Percentiles rank a stretch among this genome's conserved stretches.
Evolutionary conservation across 2,329 filamentous ascomycete genomes (phyloP).

Genomic region (Pseudocercospora eumusae): DNA sequence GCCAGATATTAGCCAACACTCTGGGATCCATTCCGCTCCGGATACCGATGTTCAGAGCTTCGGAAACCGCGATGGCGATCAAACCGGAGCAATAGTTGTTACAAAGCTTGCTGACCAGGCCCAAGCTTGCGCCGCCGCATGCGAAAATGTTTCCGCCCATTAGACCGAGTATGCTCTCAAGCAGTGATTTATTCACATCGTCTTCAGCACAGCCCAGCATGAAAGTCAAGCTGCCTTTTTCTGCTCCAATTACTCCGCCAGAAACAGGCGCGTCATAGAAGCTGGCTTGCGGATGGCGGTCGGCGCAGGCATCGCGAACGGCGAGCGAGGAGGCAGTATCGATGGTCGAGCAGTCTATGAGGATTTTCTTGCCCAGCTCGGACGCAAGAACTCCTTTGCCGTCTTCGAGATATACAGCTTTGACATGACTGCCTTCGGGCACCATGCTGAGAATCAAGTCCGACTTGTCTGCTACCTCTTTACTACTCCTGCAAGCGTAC

Average conservation of each 20-base stretch:
- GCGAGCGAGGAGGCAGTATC: constrained; percentile 54
- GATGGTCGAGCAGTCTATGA: constrained; percentile 60
- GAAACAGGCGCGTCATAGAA: constrained; percentile 59
- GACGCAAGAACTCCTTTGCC: constrained; percentile 47
- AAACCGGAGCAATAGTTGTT: constrained; percentile 64
- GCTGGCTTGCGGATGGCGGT: constrained; percentile 43
- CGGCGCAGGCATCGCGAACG: constrained; percentile 46
- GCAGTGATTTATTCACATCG: constrained; percentile 47
- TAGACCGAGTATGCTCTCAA: constrained; percentile 49
- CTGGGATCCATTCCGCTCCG: constrained; percentile 57
- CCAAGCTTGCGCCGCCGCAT: constrained; percentile 58
- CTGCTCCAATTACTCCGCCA: constrained; percentile 56
- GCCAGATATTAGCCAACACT: constrained; percentile 55
- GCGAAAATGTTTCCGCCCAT: constrained; percentile 59
- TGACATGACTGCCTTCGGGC: constrained; percentile 55
- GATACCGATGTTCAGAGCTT: constrained; percentile 64
- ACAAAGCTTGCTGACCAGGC: constrained; percentile 60
- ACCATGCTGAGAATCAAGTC: constrained; percentile 57
- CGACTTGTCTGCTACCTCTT: constrained; percentile 54
- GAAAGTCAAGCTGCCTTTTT: constrained; percentile 56
- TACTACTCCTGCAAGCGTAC: constrained; percentile 46
- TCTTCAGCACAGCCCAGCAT: constrained; percentile 55
- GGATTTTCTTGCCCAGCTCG: constrained; percentile 47
- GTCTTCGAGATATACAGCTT: constrained; percentile 53
- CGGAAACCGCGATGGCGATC: constrained; percentile 60